These are phyloP conservation scores for Mediolabrus comicus DNA, from an alignment of 108 stramenopile species.

Conservation along the genomic window DNA sequence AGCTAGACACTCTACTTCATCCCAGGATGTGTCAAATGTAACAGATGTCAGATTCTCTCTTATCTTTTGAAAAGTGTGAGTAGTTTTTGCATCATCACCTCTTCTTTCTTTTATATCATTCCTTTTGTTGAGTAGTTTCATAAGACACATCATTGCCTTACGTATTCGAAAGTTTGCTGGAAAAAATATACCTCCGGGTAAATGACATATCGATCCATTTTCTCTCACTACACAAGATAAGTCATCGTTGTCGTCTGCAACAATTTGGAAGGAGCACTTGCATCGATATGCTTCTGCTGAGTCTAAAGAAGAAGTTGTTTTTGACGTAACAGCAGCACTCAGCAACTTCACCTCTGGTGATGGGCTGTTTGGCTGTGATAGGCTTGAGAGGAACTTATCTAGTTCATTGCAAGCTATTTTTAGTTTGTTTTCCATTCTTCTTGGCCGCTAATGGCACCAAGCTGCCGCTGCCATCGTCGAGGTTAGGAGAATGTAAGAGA, in stretches of 20 bases:
- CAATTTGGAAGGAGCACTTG: slow-evolving; percentile 65
- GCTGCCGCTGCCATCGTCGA: too few relatives aligned
- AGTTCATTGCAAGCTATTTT: not conserved
- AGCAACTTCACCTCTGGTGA: not conserved
- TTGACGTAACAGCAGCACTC: too few relatives aligned
- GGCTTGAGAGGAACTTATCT: not conserved
- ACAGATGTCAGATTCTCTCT: slow-evolving; percentile 47
- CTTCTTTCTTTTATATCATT: not conserved
- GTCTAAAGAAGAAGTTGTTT: too few relatives aligned
- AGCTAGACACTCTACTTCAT: slow-evolving; percentile 51
- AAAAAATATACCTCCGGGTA: slow-evolving; percentile 48
- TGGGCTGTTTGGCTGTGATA: not conserved
- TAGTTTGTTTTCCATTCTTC: not conserved
- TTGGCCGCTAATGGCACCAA: not conserved
- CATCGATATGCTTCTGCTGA: slow-evolving; percentile 62
- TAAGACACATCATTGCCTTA: slow-evolving; percentile 49
- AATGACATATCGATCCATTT: slow-evolving; percentile 34
- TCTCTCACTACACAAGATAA: slow-evolving; percentile 56
- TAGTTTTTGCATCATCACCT: not conserved
- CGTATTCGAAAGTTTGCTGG: slow-evolving; percentile 66
- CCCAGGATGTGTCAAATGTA: slow-evolving; percentile 68
- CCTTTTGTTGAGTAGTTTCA: slow-evolving; percentile 35
- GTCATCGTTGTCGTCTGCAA: slow-evolving; percentile 5
- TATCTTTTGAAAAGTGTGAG: slow-evolving; percentile 10
- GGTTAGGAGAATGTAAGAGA: too few relatives aligned